Percentiles rank a stretch among this genome's conserved stretches.
These are phyloP conservation scores for Eruca vesicaria DNA, from an alignment of 441 rosid species.

Conservation along the genomic window DNA sequence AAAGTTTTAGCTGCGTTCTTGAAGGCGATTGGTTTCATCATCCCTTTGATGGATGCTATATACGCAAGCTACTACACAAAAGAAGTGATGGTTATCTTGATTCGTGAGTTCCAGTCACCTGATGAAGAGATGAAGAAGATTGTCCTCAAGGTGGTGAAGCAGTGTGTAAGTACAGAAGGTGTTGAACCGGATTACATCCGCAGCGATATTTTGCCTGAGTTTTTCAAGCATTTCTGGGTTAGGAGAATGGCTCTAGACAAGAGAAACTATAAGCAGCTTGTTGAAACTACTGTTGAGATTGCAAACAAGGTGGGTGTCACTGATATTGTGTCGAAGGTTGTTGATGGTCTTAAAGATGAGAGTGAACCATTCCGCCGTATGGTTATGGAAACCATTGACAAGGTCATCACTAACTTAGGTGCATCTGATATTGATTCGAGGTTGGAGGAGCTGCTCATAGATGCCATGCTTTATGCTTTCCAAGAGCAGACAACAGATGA, in stretches of 20 bases:
- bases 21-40: background rate
- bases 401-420: constrained; percentile 89
- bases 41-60: constrained; percentile 74
- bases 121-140: constrained; percentile 99
- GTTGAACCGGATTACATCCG: constrained; percentile 90
- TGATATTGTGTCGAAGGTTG: constrained; percentile 86
- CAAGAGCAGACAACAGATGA: constrained; percentile 99
- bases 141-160: constrained; percentile 95
- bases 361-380: constrained; percentile 89
- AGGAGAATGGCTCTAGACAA: constrained; percentile 96
- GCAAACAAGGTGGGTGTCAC: constrained; percentile 93
- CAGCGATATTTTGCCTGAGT: constrained; percentile 85
- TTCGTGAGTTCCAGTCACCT: constrained; percentile 98
- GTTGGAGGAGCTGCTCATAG: constrained; percentile 93
- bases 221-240: constrained; percentile 90
- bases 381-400: constrained; percentile 99
- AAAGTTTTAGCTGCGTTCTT: constrained; percentile 87
- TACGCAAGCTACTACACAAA: constrained; percentile 94
- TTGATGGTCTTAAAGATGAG: constrained; percentile 95
- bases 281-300: constrained; percentile 96
- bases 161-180: constrained; percentile 98
- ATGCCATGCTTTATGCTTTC: constrained; percentile 96
- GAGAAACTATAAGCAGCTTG: constrained; percentile 91
- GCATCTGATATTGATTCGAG: constrained; percentile 93
- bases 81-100: constrained; percentile 91